Evolutionary conservation across 345 rosid species (phyloP), one percentile per base, ranked within the genome.

Genomic region (Lepidium africanum): DNA sequence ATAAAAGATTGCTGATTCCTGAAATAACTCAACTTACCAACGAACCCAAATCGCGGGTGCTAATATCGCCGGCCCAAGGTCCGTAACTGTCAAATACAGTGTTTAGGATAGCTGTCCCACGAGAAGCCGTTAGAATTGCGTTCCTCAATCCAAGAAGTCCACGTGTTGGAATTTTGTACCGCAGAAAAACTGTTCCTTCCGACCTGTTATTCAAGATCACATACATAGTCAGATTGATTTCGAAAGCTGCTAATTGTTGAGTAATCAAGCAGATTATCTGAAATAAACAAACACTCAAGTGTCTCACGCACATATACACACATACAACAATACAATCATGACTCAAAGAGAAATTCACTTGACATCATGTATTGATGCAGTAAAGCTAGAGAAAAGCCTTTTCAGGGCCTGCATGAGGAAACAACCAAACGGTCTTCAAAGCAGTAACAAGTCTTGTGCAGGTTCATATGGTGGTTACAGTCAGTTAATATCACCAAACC

Each of bases 111-210:
- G 97, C 97, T 37, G 98, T 93, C 59, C 98, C 98, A 13, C 97
- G 94, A 65, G 98, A 85, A 72, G 96, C 98, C 65, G 98, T 93
- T 79, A 93, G 80, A 60, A 93, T 88, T 70, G 98, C 94, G 82
- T 93, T 93, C 70, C 97, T 85, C 84, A 93, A 52, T 58, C 98
- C 98, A 64, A 93, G 90, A 81, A 93, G 97, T 55, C 98, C 97
- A 73, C 98, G 97, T 27, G 98, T 90, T 65, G 97, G 98, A 48
- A 93, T 88, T 81, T 83, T 88, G 78, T 93, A 93, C 58, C 71
- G 86, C 27, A 93, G 84, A 69, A 90, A 67, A 15, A 81, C 84
- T 63, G 96, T 90, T 79, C 97, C 98, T 73, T 90, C 97, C 42
- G 87, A 80, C 78, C 97, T 93, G 74, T 53, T 39, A 54, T 60